Evolutionary conservation across 2,329 filamentous ascomycete species (phyloP).

Genomic region (Talaromyces sp.): DNA sequence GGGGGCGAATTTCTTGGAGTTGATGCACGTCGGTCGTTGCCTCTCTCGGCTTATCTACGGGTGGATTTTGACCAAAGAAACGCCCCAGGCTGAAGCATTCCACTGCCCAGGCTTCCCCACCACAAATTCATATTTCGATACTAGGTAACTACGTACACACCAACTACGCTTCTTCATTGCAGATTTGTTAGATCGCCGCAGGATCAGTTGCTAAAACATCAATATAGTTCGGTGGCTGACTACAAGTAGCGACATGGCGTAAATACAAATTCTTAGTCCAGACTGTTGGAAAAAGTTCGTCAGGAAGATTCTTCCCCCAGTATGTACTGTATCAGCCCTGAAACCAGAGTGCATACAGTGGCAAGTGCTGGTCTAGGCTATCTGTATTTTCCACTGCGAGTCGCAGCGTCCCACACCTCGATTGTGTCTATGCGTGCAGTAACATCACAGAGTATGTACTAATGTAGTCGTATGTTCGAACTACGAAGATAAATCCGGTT

Average conservation of each 20-base stretch:
- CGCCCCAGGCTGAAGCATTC: slow-evolving; percentile 8
- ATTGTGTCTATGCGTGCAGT: background rate
- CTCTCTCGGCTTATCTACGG: background rate
- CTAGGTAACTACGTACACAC: background rate
- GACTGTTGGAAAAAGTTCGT: background rate
- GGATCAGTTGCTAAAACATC: background rate
- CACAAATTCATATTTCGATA: background rate
- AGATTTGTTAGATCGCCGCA: background rate
- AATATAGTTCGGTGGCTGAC: background rate
- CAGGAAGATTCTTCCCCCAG: background rate
- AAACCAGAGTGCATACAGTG: background rate
- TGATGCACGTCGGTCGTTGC: background rate
- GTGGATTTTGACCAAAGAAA: background rate
- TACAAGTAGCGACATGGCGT: background rate
- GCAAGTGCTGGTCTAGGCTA: slow-evolving; percentile 1
- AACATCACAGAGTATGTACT: background rate
- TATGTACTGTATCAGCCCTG: background rate
- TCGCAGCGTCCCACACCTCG: background rate
- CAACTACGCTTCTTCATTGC: background rate
- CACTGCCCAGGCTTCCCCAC: background rate
- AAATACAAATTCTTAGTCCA: too few relatives aligned
- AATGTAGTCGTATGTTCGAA: background rate
- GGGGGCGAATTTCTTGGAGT: background rate
- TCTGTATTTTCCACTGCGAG: background rate
- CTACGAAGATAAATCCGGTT: background rate